Percentiles rank a stretch among this genome's conserved stretches.
Evolutionary conservation across 352 stramenopile species (phyloP).

Genomic region (Phytopythium litorale): DNA sequence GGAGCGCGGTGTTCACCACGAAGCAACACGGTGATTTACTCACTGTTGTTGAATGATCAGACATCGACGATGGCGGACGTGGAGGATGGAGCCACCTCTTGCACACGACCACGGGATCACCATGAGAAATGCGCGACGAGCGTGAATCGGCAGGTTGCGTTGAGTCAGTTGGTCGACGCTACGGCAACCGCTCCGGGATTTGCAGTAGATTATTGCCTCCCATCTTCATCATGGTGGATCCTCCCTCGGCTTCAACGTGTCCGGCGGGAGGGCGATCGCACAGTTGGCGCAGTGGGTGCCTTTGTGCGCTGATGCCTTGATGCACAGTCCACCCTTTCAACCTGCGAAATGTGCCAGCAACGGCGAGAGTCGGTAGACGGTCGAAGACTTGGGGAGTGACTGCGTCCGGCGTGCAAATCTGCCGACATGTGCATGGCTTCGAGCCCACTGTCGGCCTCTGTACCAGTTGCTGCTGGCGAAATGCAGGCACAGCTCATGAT

Average conservation of each 20-base stretch:
- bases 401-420: background rate
- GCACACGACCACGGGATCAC: background rate
- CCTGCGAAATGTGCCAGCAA: background rate
- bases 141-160: background rate
- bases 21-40: no score
- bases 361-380: background rate
- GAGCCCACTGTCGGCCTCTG: background rate
- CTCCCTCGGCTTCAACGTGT: no score
- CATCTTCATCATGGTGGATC: no score
- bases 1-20: no score
- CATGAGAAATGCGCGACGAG: background rate
- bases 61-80: no score
- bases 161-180: background rate
- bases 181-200: background rate
- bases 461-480: background rate
- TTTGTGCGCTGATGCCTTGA: background rate
- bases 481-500: background rate
- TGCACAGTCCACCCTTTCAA: background rate
- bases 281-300: background rate
- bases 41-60: no score
- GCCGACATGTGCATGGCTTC: background rate
- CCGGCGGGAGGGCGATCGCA: background rate
- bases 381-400: background rate
- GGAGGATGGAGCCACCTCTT: background rate
- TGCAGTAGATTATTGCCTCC: background rate